Evolutionary conservation across 2,329 filamentous ascomycete species (phyloP).

Genomic region (Orbilia blumenaviensis): DNA sequence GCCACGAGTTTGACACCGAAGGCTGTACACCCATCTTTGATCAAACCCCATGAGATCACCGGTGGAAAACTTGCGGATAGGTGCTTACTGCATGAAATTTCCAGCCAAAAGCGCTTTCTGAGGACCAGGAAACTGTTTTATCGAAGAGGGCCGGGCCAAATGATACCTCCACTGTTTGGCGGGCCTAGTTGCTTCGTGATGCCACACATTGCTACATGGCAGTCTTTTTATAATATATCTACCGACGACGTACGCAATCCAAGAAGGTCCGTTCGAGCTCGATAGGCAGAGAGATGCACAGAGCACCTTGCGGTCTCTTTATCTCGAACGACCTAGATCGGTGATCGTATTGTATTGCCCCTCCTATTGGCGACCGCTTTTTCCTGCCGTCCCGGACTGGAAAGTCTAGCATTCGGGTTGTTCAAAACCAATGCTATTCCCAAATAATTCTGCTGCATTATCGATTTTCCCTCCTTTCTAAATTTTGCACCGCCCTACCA

Average conservation of each 20-base stretch:
- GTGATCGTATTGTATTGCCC: conserved; percentile 2
- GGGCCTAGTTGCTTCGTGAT: conserved; percentile 26
- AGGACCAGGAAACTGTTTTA: conserved; percentile 27
- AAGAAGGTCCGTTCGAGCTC: conserved; percentile 8
- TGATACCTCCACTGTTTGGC: conserved; percentile 29
- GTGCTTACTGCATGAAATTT: conserved; percentile 9
- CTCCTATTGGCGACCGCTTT: not conserved
- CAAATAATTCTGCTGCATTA: conserved; percentile 36
- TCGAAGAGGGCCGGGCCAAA: conserved; percentile 13
- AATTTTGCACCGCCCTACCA: conserved; percentile 42
- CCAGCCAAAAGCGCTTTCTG: conserved; percentile 27
- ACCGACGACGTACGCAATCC: conserved; percentile 36
- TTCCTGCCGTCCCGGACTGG: conserved; percentile 31
- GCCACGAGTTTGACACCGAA: conserved; percentile 41
- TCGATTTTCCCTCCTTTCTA: conserved; percentile 37
- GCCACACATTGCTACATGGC: too few relatives aligned
- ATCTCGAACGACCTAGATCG: conserved; percentile 44
- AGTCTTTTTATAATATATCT: conserved; percentile 43
- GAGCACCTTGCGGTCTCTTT: conserved; percentile 15
- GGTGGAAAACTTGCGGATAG: not conserved
- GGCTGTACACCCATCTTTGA: conserved; percentile 24
- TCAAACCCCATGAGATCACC: conserved; percentile 21
- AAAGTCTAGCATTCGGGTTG: conserved; percentile 34
- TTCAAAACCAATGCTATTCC: conserved; percentile 42
- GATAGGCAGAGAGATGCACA: conserved; percentile 19